Percentiles rank a stretch among this genome's conserved stretches.
Evolutionary conservation across 2,329 filamentous ascomycete genomes (phyloP).

Genomic region (Emericellopsis atlantica): DNA sequence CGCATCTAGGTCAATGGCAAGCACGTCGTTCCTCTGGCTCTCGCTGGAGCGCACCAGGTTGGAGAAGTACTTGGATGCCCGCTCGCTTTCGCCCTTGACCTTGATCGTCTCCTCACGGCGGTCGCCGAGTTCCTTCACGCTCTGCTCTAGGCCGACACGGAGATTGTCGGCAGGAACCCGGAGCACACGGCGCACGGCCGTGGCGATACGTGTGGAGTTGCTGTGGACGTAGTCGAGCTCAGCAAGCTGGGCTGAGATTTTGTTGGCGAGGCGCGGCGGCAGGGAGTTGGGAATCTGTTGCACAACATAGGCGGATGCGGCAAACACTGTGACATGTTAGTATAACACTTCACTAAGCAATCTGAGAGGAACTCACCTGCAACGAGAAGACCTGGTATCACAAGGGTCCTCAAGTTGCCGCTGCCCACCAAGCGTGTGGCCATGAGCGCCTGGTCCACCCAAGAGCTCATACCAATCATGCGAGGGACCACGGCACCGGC

Average conservation of each 20-base stretch:
- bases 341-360: slow-evolving; percentile 2
- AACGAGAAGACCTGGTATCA: slow-evolving; percentile 68
- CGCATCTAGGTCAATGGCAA: slow-evolving; percentile 41
- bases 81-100: slow-evolving; percentile 69
- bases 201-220: slow-evolving; percentile 74
- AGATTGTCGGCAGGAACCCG: slow-evolving; percentile 80
- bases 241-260: slow-evolving; percentile 69
- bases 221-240: slow-evolving; percentile 85
- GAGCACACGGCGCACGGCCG: slow-evolving; percentile 78
- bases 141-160: slow-evolving; percentile 69
- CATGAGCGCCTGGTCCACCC: slow-evolving; percentile 78
- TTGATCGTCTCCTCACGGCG: slow-evolving; percentile 77
- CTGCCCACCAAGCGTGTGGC: slow-evolving; percentile 70
- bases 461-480: slow-evolving; percentile 70
- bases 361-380: slow-evolving; percentile 52
- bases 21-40: slow-evolving; percentile 34
- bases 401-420: slow-evolving; percentile 66
- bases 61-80: slow-evolving; percentile 79
- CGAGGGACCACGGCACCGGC: slow-evolving; percentile 79
- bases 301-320: slow-evolving; percentile 69
- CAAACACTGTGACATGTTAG: slow-evolving; percentile 39
- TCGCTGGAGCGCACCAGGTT: slow-evolving; percentile 58
- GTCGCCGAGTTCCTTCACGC: slow-evolving; percentile 67
- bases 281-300: slow-evolving; percentile 82
- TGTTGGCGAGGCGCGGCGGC: slow-evolving; percentile 70